Conservation (phyloP, 306 rosid species). For the Corylus americana region DNA sequence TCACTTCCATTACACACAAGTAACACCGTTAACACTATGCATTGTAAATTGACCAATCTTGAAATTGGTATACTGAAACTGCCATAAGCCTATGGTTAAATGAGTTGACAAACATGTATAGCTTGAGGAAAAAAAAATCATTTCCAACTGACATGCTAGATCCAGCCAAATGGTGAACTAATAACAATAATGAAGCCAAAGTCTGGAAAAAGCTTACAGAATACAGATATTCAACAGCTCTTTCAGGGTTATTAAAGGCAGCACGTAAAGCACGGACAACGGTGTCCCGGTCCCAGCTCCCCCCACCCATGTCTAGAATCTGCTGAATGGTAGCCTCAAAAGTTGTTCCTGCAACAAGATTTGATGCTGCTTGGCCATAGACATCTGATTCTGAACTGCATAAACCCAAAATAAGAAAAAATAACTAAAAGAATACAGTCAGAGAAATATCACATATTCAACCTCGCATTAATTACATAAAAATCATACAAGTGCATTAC, state of each 20-base stretch:
- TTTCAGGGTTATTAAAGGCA: slow-evolving; percentile 84
- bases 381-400: slow-evolving; percentile 55
- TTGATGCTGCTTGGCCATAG: slow-evolving; percentile 68
- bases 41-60: neutral
- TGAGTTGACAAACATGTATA: neutral
- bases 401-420: neutral
- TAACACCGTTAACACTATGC: too few species aligned
- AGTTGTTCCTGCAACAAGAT: slow-evolving; percentile 60
- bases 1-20: too few species aligned
- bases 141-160: neutral
- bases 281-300: slow-evolving; percentile 84
- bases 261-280: slow-evolving; percentile 82
- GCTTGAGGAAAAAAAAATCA: neutral
- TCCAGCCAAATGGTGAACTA: neutral
- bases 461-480: slow-evolving; percentile 5
- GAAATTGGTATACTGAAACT: neutral
- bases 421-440: neutral
- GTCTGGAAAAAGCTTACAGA: slow-evolving; percentile 53
- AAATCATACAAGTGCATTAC: neutral
- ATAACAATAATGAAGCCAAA: neutral
- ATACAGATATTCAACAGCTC: slow-evolving; percentile 87
- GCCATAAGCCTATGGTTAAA: neutral
- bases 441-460: slow-evolving; percentile 4
- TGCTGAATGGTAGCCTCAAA: slow-evolving; percentile 66
- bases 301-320: slow-evolving; percentile 84